A percentile compares a stretch with the other conserved stretches of the same genome.
Conservation (phyloP, 2,329 filamentous ascomycete species). For the Diaporthe sp. region DNA sequence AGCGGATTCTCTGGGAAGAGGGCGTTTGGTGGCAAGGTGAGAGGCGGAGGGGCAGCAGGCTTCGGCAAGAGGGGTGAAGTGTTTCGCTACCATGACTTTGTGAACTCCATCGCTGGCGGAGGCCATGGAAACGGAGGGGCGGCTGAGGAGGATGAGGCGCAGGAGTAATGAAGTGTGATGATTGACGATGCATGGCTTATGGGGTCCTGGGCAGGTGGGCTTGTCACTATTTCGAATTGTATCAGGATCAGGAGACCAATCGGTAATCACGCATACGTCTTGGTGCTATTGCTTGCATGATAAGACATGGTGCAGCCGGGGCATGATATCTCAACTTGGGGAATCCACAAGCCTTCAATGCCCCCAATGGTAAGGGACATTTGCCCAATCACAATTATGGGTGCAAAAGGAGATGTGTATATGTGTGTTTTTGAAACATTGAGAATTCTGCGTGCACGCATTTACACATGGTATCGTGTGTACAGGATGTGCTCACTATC, state of each 20-base stretch:
- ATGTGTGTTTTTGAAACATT: neutral
- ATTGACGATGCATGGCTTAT: slow-evolving; percentile 12
- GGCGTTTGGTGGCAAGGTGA: slow-evolving; percentile 80
- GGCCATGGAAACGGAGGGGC: slow-evolving; percentile 48
- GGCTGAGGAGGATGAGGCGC: slow-evolving; percentile 38
- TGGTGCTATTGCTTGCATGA: neutral
- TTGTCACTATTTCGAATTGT: neutral
- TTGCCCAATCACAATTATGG: neutral
- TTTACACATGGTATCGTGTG: neutral
- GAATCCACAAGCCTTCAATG: neutral
- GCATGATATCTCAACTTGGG: neutral
- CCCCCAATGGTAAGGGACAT: neutral
- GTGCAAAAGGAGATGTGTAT: neutral
- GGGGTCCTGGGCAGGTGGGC: neutral
- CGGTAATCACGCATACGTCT: neutral
- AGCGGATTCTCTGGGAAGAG: slow-evolving; percentile 85
- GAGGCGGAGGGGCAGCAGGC: slow-evolving; percentile 59
- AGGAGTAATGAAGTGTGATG: slow-evolving; percentile 35
- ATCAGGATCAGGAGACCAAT: neutral
- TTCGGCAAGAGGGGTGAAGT: slow-evolving; percentile 82
- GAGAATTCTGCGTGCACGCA: neutral
- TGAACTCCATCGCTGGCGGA: slow-evolving; percentile 71
- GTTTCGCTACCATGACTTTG: slow-evolving; percentile 94
- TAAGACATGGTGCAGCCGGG: neutral
- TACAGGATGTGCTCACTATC: neutral